These are phyloP conservation scores for Cutaneotrichosporon cyanovorans DNA, from an alignment of 1,284 basidiomycete genomes.

Conservation along the genomic window DNA sequence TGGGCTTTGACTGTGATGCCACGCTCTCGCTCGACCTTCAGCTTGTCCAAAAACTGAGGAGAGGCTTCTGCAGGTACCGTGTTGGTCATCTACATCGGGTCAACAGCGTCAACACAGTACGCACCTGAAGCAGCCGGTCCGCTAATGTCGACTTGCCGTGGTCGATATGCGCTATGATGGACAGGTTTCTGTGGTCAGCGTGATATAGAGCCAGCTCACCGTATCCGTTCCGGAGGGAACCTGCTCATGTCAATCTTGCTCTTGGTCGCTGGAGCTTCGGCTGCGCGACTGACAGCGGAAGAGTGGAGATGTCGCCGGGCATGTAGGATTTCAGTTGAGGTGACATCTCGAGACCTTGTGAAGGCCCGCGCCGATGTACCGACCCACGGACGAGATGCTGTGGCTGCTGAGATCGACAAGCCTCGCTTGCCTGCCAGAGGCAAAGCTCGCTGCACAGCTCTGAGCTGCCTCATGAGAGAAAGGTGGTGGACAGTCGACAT, in stretches of 20 bases:
- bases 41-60: slow-evolving; percentile 85
- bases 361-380: not conserved
- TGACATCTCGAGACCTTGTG: not conserved
- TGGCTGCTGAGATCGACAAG: too few relatives aligned
- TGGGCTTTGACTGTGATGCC: slow-evolving; percentile 76
- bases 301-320: not conserved
- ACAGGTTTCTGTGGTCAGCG: slow-evolving; percentile 64
- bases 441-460: slow-evolving; percentile 3
- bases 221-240: slow-evolving; percentile 66
- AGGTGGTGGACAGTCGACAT: not conserved
- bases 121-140: slow-evolving; percentile 68
- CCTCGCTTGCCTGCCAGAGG: not conserved
- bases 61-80: slow-evolving; percentile 61
- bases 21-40: slow-evolving; percentile 76
- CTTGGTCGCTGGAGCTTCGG: slow-evolving; percentile 6
- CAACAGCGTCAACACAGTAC: slow-evolving; percentile 1
- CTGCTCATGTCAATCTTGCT: slow-evolving; percentile 55
- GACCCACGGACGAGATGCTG: not conserved
- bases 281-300: too few relatives aligned
- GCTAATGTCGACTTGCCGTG: slow-evolving; percentile 91
- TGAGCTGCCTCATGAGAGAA: slow-evolving; percentile 8
- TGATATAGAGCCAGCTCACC: slow-evolving; percentile 48
- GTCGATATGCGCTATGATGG: slow-evolving; percentile 86
- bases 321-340: too few relatives aligned
- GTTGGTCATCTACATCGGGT: slow-evolving; percentile 61